Base-by-base conservation (phyloP, 805 yeast species). In the Lipomyces anomalus region DNA sequence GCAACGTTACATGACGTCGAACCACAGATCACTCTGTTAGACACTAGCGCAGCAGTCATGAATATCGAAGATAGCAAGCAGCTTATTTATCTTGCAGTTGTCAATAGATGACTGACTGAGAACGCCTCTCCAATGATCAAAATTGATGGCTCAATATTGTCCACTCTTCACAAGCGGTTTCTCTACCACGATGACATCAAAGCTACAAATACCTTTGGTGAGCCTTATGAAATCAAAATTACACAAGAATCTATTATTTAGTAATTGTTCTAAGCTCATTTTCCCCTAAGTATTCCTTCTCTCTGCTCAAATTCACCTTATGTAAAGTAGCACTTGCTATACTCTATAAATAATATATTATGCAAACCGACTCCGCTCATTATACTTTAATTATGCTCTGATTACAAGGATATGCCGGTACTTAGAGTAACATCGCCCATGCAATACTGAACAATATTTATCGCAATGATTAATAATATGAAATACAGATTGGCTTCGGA, bases 151-250 rank as follows among this genome's bases (percentile, higher is more conserved):
- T 50, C 47, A 22, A 46, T 44, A 5, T n/a, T 46, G 4, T 43
- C 42, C 16, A 39, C 57, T 17, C 53, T 50, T 32, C 28, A 52
- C 36, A 23, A 24, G 3, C 61, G 60, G 60, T 50, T 52, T 6
- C 40, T 62, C 22, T 61, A 62, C 38, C 57, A 60, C 47, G 66
- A 59, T 36, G 64, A 67, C 51, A 49, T 62, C 40, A 46, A 42
- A 9, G 66, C 65, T 29, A 59, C 45, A 50, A 63, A 65, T 48
- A 51, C 49, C 49, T 56, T 61, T 48, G 63, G 58, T 29, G 44
- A 57, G 22, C 62, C 64, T 6, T 40, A 57, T 1, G 47, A 46
- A 11, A 61, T 64, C 17, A 38, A 6, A 4, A 41, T 55, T 4
- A 40, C 21, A 9, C 65, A 61, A n/a, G n/a, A 18, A 20, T 4